phyloP scores from a whole-genome alignment of 2,329 filamentous ascomycete species.

The Fusarium cicatricum region DNA sequence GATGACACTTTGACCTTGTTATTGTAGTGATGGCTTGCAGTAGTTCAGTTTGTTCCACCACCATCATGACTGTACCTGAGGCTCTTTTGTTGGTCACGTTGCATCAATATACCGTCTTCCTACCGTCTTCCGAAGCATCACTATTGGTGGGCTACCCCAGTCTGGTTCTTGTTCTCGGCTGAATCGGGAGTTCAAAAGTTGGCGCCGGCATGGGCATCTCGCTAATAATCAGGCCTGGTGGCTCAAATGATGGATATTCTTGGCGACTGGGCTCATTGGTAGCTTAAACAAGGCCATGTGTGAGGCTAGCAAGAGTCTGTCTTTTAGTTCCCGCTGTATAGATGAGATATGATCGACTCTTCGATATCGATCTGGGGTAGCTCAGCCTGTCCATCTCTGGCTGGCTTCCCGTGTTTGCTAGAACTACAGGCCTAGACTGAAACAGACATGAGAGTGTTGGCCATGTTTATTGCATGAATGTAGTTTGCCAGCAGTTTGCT shows the following conservation, averaged over 20 bases:
- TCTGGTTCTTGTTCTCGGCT: background rate
- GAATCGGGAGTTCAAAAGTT: background rate
- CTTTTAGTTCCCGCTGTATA: background rate
- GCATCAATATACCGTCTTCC: background rate
- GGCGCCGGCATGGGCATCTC: background rate
- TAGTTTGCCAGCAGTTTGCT: too few species aligned
- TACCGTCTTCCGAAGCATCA: background rate
- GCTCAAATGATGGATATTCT: background rate
- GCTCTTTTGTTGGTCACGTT: background rate
- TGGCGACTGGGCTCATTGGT: background rate
- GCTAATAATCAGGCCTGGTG: constrained; percentile 12
- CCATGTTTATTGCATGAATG: too few species aligned
- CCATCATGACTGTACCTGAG: background rate
- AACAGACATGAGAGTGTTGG: too few species aligned
- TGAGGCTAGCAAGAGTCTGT: background rate
- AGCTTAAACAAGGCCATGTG: constrained; percentile 9
- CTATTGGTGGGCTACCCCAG: constrained; percentile 4
- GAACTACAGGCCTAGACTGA: too few species aligned
- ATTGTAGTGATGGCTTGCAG: background rate
- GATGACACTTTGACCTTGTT: too few species aligned
- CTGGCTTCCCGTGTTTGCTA: too few species aligned
- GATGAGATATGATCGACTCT: too few species aligned
- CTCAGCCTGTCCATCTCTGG: too few species aligned
- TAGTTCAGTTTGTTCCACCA: background rate
- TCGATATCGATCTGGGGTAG: too few species aligned